Conservation (phyloP, 75 land plant genomes). For the Isoetes taiwanensis region DNA sequence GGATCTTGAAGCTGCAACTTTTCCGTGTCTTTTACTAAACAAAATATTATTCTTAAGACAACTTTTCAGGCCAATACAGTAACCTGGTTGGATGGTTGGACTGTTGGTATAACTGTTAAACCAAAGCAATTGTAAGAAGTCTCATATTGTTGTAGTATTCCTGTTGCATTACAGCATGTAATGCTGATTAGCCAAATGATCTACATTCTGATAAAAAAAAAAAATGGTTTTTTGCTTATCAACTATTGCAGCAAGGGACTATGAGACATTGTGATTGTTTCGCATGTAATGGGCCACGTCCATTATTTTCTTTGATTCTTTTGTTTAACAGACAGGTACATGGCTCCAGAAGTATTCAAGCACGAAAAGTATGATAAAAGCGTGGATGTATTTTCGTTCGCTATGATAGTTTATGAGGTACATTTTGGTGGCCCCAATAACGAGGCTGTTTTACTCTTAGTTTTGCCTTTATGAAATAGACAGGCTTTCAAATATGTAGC, state of each 20-base stretch:
- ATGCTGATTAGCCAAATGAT: not conserved
- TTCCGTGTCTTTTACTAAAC: no score
- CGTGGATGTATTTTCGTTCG: conserved; percentile 22
- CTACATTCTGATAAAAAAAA: no score
- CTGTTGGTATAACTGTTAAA: no score
- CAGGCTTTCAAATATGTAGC: not conserved
- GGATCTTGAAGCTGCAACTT: no score
- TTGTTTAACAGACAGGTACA: conserved; percentile 10
- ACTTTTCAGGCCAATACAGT: no score
- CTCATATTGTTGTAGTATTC: not conserved
- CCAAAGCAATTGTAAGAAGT: no score
- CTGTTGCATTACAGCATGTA: not conserved
- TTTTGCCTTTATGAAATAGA: not conserved
- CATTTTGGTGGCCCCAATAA: not conserved
- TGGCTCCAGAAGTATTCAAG: conserved; percentile 21
- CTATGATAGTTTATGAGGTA: conserved; percentile 15
- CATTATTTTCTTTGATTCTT: not conserved
- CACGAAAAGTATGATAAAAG: conserved; percentile 15
- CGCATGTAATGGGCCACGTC: not conserved
- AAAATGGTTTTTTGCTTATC: no score
- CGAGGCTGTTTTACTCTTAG: not conserved
- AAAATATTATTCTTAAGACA: no score
- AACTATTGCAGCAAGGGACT: not conserved
- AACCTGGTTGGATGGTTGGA: no score
- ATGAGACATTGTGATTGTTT: not conserved